phyloP scores from a whole-genome alignment of 257 asterid species.

The Salvia miltiorrhiza region DNA sequence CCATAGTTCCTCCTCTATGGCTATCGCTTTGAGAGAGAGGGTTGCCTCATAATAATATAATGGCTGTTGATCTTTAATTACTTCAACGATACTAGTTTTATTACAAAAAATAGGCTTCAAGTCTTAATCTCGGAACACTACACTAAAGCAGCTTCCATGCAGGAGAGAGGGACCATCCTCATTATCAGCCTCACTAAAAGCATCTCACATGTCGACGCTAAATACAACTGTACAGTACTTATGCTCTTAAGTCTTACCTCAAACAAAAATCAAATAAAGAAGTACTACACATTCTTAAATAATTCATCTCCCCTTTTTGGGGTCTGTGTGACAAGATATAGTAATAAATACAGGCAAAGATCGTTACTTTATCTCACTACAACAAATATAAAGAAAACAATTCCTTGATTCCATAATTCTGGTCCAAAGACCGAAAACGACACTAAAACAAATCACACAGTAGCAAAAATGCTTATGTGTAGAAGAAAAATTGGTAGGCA shows the following conservation, averaged over 20 bases:
- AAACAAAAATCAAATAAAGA: background rate
- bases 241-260: conserved; percentile 2
- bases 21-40: conserved; percentile 34
- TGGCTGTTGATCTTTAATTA: conserved; percentile 26
- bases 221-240: background rate
- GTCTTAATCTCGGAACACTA: conserved; percentile 37
- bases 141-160: conserved; percentile 36
- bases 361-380: background rate
- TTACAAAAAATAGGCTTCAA: conserved; percentile 11
- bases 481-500: conserved; percentile 23
- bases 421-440: conserved; percentile 3
- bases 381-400: conserved; percentile 12
- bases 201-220: conserved; percentile 59
- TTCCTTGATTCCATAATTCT: conserved; percentile 16
- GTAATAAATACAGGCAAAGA: conserved; percentile 19
- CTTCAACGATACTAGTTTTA: conserved; percentile 13
- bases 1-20: conserved; percentile 74
- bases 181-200: conserved; percentile 61
- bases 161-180: conserved; percentile 33
- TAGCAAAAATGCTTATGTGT: background rate
- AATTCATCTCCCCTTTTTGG: background rate
- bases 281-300: background rate
- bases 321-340: background rate
- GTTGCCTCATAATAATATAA: conserved; percentile 37
- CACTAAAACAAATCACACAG: background rate